Evolutionary conservation across 2,329 filamentous ascomycete genomes (phyloP).

Genomic region (Xylariales sp.): DNA sequence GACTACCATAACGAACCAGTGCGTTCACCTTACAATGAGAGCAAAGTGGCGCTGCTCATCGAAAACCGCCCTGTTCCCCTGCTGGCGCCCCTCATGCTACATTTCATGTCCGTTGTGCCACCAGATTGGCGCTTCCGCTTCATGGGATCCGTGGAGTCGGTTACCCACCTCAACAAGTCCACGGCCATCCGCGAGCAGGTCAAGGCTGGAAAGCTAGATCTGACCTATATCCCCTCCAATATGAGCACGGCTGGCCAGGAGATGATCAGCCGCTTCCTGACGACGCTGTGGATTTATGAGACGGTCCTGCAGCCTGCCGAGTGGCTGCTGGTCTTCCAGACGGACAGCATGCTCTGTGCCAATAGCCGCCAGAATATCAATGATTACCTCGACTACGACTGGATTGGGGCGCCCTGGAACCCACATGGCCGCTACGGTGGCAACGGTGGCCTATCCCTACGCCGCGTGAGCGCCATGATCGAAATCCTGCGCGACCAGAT

Average conservation of each 20-base stretch:
- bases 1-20: conserved; percentile 24
- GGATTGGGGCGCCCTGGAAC: conserved; percentile 49
- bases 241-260: conserved; percentile 47
- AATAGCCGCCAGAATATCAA: conserved; percentile 43
- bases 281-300: conserved; percentile 49
- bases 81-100: conserved; percentile 49
- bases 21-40: conserved; percentile 37
- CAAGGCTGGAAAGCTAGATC: conserved; percentile 40
- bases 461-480: conserved; percentile 48
- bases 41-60: conserved; percentile 51
- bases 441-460: conserved; percentile 48
- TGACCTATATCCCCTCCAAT: conserved; percentile 46
- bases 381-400: conserved; percentile 48
- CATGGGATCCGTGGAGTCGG: conserved; percentile 45
- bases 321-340: conserved; percentile 51
- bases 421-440: conserved; percentile 38
- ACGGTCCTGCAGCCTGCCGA: conserved; percentile 42
- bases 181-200: conserved; percentile 41
- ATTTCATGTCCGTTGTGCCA: conserved; percentile 53
- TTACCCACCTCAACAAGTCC: conserved; percentile 38
- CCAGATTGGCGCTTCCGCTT: conserved; percentile 55
- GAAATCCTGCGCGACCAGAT: conserved; percentile 45
- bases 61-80: conserved; percentile 45
- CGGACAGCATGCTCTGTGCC: conserved; percentile 52
- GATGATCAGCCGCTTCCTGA: conserved; percentile 48